phyloP scores from a whole-genome alignment of 2,329 filamentous ascomycete genomes.

The Fusarium subglutinans region DNA sequence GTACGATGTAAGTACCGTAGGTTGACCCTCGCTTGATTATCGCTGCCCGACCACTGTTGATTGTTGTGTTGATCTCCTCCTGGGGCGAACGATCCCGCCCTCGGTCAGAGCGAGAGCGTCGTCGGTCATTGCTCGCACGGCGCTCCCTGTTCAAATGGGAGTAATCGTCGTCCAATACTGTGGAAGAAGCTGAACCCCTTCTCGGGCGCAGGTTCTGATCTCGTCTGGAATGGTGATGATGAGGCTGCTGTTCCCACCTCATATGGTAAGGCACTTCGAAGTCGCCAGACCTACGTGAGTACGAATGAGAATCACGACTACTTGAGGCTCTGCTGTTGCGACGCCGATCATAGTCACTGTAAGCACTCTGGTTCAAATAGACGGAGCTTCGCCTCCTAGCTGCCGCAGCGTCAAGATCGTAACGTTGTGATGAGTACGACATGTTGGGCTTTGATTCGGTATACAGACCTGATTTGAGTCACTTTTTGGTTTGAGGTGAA shows the following conservation, averaged over 20 bases:
- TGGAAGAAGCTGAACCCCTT: background rate
- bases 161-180: background rate
- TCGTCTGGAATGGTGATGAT: background rate
- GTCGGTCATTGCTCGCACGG: background rate
- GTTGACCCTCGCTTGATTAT: constrained; percentile 1
- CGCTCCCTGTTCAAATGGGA: background rate
- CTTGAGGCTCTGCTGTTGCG: background rate
- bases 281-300: background rate
- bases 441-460: constrained; percentile 7
- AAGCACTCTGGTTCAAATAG: background rate
- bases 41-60: background rate
- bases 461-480: constrained; percentile 4
- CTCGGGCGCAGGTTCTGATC: background rate
- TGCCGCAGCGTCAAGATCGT: constrained; percentile 3
- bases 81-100: background rate
- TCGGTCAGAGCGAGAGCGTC: background rate
- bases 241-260: background rate
- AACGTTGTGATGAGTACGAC: constrained; percentile 17
- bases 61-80: background rate
- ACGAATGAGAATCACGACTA: background rate
- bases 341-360: background rate
- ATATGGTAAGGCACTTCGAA: background rate
- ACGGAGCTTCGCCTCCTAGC: background rate
- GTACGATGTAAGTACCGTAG: constrained; percentile 37
- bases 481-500: background rate